These are phyloP conservation scores for Aristolochia fimbriata DNA, from an alignment of 164 flowering plant species.

Conservation along the genomic window DNA sequence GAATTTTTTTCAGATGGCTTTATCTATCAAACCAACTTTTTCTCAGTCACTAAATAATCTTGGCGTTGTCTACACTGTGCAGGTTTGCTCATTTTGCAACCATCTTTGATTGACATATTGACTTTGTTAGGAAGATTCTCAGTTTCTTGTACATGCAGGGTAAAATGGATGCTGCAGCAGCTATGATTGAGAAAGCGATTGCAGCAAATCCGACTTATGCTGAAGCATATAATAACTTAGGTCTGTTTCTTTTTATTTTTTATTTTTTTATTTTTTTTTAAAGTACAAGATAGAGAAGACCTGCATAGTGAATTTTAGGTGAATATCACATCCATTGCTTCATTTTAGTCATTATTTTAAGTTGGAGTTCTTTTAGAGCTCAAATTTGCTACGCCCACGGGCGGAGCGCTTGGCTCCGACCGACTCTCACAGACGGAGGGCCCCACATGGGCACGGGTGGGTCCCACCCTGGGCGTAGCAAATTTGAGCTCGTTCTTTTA, in stretches of 20 bases:
- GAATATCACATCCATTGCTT: neutral
- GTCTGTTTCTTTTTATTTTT: constrained; percentile 35
- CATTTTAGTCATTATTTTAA: neutral
- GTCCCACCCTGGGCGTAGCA: too few species aligned
- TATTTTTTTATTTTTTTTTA: too few species aligned
- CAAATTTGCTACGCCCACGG: too few species aligned
- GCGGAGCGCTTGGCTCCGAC: too few species aligned
- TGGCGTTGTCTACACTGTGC: constrained; percentile 98
- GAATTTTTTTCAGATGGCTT: constrained; percentile 57
- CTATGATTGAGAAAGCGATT: constrained; percentile 97
- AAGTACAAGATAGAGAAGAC: neutral
- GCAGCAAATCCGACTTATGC: constrained; percentile 97
- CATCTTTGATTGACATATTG: neutral
- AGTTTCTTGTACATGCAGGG: constrained; percentile 42
- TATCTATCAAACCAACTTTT: constrained; percentile 90
- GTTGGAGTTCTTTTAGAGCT: too few species aligned
- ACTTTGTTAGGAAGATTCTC: constrained; percentile 2
- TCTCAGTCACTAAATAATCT: constrained; percentile 97
- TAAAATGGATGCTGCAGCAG: constrained; percentile 98
- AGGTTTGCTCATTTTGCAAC: constrained; percentile 35
- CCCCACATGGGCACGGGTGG: too few species aligned
- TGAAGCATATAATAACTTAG: constrained; percentile 96
- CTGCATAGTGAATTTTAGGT: neutral
- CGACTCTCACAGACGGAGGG: too few species aligned
- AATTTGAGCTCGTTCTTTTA: too few species aligned